phyloP scores from a whole-genome alignment of 2,329 filamentous ascomycete species.

The Pseudopithomyces maydicus region DNA sequence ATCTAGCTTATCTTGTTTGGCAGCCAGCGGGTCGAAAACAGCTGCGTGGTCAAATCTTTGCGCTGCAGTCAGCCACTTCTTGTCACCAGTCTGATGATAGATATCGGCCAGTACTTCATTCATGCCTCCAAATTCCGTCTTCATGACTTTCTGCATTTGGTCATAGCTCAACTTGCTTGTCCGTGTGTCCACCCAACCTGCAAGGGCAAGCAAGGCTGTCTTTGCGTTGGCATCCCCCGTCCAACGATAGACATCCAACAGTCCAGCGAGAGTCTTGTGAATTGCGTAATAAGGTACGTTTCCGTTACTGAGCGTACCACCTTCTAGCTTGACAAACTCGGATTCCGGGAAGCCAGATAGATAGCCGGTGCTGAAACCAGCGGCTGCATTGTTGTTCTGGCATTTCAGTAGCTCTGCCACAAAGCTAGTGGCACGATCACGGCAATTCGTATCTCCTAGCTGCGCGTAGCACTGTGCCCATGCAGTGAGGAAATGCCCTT shows the following conservation, averaged over 20 bases:
- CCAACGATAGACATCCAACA: conserved; percentile 57
- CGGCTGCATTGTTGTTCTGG: conserved; percentile 56
- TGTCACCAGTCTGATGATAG: conserved; percentile 53
- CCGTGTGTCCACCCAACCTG: conserved; percentile 56
- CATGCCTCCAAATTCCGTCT: conserved; percentile 61
- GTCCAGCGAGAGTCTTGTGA: conserved; percentile 60
- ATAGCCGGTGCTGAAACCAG: conserved; percentile 54
- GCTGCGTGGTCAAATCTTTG: conserved; percentile 57
- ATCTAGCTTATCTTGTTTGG: conserved; percentile 52
- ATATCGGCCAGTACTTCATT: conserved; percentile 58
- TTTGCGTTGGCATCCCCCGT: conserved; percentile 51
- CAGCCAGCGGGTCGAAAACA: conserved; percentile 54
- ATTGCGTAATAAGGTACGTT: conserved; percentile 61
- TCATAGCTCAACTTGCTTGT: conserved; percentile 49
- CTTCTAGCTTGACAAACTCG: conserved; percentile 53
- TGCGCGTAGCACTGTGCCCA: conserved; percentile 58
- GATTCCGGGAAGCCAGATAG: conserved; percentile 60
- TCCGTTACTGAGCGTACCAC: conserved; percentile 51
- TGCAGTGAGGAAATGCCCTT: conserved; percentile 58
- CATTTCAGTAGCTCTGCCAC: conserved; percentile 56
- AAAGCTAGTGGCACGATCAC: conserved; percentile 53
- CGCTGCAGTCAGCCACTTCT: conserved; percentile 54
- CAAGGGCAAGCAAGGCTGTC: conserved; percentile 52
- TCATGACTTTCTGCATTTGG: conserved; percentile 56
- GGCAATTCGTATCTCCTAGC: conserved; percentile 50